Evolutionary conservation across 768 basidiomycete genomes (phyloP), one percentile per base, ranked within the genome.

Genomic region (Clavulina sp.): DNA sequence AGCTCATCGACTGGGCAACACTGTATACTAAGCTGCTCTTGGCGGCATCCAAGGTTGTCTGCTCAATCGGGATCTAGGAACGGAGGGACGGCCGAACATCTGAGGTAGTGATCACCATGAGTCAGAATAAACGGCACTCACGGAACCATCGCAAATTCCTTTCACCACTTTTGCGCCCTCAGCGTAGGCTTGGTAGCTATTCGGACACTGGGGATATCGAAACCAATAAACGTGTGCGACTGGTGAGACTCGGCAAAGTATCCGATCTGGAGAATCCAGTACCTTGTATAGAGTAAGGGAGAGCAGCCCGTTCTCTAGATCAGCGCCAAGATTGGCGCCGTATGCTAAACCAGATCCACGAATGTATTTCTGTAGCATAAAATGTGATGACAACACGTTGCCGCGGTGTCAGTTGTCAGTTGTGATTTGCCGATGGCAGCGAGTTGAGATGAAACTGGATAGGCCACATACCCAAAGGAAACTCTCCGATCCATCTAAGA

Each of bases 341-440:
- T 95, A 97, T 3, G 95, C 95, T 31, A 99, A 68, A 21, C 95
- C 95, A 52, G 87, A 81, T 4, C 95, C 95, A 38, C 95, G 81
- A 54, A 99, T 88, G 55, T 81, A 84, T 24, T 81, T 77, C 83
- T 86, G 54, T 29, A 26, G 16, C 16, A 34, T 5, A 38, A 24
- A n/a, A 26, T 50, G 36, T 24, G 26, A 49, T 40, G 13, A 28
- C 28, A 50, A n/a, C 21, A 33, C 16, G n/a, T n/a, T n/a, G n/a
- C n/a, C n/a, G n/a, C n/a, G n/a, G n/a, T n/a, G n/a, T n/a, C n/a
- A n/a, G n/a, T n/a, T n/a, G n/a, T n/a, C n/a, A n/a, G n/a, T n/a
- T n/a, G n/a, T n/a, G n/a, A n/a, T n/a, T n/a, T n/a, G n/a, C n/a
- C n/a, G 9, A 29, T 7, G 28, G 32, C 32, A 49, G 16, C 48